Evolutionary conservation across 2,329 filamentous ascomycete species (phyloP), one percentile per base, ranked within the genome.

Genomic region (Aspergillus ochraceoroseus): DNA sequence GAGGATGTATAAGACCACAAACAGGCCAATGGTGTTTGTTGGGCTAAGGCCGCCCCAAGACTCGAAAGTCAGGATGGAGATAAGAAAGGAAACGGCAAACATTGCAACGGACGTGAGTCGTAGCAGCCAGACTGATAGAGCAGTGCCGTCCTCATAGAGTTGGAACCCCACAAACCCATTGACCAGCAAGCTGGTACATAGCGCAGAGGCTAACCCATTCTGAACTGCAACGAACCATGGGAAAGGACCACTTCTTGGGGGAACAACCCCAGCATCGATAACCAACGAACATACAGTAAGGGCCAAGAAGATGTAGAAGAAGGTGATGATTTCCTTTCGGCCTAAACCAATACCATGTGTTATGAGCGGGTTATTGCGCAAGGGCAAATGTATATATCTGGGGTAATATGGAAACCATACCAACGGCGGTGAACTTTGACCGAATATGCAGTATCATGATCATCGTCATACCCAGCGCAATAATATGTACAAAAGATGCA

Each of bases 151-250:
- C 67, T 98, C 92, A 65, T 98, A 98, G 8, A 98, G 74, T 67
- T 96, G 92, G 67, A 98, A 98, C 22, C 92, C 92, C 38, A 98
- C 90, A 59, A 98, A 98, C 29, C 92, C 92, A 65, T 96, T 96
- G 72, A 98, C 89, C 55, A 96, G 72, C 41, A 98, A 73, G 63
- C 85, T 94, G 17, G 87, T 90, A 62, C 92, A 83, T 18, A 94
- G 76, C 1, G 92, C 87, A 23, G 87, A 95, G 14, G 82, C 73
- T 38, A 98, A 73, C 9, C 90, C 92, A 48, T 83, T 83, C 58
- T 98, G 92, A 4, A 84, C 79, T 7, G 88, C 85, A 50, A 87
- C 85, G 59, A 98, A 95, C 72, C 95, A 98, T 0, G 89, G 84
- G 57, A 89, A 95, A 1, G 87, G 77, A 2, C 70, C 74, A 36